A percentile compares a stretch with the other conserved stretches of the same genome.
Evolutionary conservation across 306 rosid genomes (phyloP).

Genomic region (Malus domestica): ASM211411v1 NC_041804.1:4494001-4494500

Average conservation of each 20-base stretch:
- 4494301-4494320: conserved; percentile 2
- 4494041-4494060: conserved; percentile 67
- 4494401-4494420: conserved; percentile 59
- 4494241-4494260: conserved; percentile 22
- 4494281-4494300: background rate
- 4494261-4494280: background rate
- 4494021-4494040: conserved; percentile 48
- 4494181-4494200: conserved; percentile 86
- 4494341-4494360: conserved; percentile 70
- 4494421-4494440: conserved; percentile 1
- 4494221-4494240: conserved; percentile 86
- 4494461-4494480: background rate
- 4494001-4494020: conserved; percentile 42
- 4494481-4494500: background rate
- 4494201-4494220: conserved; percentile 81
- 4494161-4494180: conserved; percentile 74
- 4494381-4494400: conserved; percentile 82
- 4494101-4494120: conserved; percentile 3
- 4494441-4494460: background rate
- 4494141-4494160: conserved; percentile 79
- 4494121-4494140: background rate
- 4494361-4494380: conserved; percentile 69
- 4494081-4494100: background rate
- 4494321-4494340: conserved; percentile 90
- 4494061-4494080: conserved; percentile 10